Evolutionary conservation across 148 eudicot species (phyloP), one percentile per base, ranked within the genome.

Genomic region (Camellia granthamiana): DNA sequence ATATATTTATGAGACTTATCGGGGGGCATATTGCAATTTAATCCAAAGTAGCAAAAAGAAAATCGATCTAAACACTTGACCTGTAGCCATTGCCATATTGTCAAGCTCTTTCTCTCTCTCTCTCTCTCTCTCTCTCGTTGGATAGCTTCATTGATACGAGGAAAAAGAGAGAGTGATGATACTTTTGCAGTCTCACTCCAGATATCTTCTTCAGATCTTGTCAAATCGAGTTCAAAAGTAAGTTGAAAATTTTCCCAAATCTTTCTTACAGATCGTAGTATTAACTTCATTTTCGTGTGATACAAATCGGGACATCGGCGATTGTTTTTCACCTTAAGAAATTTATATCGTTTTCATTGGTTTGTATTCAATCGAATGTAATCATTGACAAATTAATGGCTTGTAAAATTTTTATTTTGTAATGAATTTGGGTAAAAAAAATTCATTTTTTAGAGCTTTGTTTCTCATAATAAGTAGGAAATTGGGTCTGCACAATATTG

Each of bases 151-250:
- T 75, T 30, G 3, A 74, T 49, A 74, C 23, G 54, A 41, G 43
- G 16, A 58, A 21, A 69, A 70, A 74, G 71, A 51, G 71, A 62
- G 14, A 5, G 72, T 7, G 80, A 93, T 93, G 98, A 90, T 93
- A 75, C 89, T 93, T 30, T 78, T 93, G 86, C 94, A 93, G 81
- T 86, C 98, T 42, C 94, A 85, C 41, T 93, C 98, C 18, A 93
- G 87, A 82, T 92, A 93, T 78, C 98, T 93, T 60, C 90, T 93
- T 19, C 94, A 92, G 84, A 84, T 93, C 83, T 86, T 93, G 77
- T 81, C 87, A 0, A 93, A 79, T 84, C 94, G 94, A 58, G 82
- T 92, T 77, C 88, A 89, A 60, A 93, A 90, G 98, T 93, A 70
- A 84, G 80, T 38, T 75, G 15, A n/a, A 49, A 7, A 6, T 68